phyloP scores from a whole-genome alignment of 2,329 filamentous ascomycete species.

The Neonectria faginata region DNA sequence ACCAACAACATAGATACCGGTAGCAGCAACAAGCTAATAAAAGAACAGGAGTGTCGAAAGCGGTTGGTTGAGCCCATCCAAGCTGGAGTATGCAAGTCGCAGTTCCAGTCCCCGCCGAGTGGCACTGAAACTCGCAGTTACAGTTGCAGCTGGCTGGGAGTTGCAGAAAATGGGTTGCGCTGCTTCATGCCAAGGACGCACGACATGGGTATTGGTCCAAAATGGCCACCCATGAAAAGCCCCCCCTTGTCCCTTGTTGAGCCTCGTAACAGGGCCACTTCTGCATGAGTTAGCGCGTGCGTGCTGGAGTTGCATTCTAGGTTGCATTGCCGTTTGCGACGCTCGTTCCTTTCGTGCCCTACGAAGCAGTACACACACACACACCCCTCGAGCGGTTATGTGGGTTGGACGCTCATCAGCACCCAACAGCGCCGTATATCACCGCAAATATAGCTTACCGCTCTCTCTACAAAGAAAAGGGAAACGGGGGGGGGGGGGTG shows the following conservation, averaged over 20 bases:
- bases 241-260: conserved; percentile 9
- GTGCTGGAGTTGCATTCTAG: no score
- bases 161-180: conserved; percentile 5
- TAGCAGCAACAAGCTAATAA: background rate
- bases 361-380: no score
- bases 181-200: conserved; percentile 25
- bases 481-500: background rate
- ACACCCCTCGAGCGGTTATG: background rate
- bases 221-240: background rate
- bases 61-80: no score
- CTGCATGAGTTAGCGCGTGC: conserved; percentile 7
- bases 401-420: background rate
- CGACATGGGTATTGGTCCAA: background rate
- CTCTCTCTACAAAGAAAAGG: background rate
- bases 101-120: background rate
- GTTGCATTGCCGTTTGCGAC: background rate
- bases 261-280: conserved; percentile 5
- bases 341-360: no score
- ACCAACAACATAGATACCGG: no score
- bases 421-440: conserved; percentile 10
- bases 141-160: conserved; percentile 16
- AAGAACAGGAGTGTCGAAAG: background rate
- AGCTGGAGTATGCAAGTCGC: no score
- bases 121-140: conserved; percentile 4
- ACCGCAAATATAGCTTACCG: conserved; percentile 15